Evolutionary conservation across 768 basidiomycete species (phyloP).

Genomic region (Trametes villosa): DNA sequence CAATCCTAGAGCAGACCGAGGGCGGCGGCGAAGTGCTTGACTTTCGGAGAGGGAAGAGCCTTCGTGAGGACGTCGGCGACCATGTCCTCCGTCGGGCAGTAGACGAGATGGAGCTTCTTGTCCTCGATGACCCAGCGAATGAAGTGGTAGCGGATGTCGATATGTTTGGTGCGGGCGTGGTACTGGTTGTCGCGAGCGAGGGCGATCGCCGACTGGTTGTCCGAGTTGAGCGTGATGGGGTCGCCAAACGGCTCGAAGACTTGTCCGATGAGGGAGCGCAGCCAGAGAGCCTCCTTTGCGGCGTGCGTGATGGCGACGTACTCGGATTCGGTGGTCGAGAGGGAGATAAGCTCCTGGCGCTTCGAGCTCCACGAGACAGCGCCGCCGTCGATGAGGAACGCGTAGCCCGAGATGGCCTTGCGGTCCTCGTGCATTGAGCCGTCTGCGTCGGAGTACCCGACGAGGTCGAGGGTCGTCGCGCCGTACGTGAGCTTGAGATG

Average conservation of each 20-base stretch:
- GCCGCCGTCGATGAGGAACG: neutral
- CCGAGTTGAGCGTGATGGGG: neutral
- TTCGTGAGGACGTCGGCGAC: neutral
- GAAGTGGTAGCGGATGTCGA: neutral
- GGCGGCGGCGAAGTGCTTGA: neutral
- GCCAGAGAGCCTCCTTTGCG: neutral
- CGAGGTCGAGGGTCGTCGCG: neutral
- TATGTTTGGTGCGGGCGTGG: neutral
- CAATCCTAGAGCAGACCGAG: neutral
- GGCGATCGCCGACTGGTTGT: neutral
- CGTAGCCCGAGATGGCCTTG: neutral
- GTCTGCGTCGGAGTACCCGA: neutral
- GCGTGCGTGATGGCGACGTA: neutral
- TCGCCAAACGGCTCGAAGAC: neutral
- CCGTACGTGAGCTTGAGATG: slow-evolving; percentile 21
- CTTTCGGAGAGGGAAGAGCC: neutral
- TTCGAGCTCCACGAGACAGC: neutral
- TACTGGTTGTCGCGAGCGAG: neutral
- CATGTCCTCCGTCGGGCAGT: neutral
- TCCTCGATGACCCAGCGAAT: neutral
- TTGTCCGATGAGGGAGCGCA: neutral
- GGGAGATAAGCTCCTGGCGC: neutral
- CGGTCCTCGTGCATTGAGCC: neutral
- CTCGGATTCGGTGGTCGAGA: neutral
- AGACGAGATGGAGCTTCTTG: neutral